Percentiles rank a stretch among this genome's conserved stretches.
Evolutionary conservation across 257 asterid genomes (phyloP).

Genomic region (Haberlea rhodopensis): DNA sequence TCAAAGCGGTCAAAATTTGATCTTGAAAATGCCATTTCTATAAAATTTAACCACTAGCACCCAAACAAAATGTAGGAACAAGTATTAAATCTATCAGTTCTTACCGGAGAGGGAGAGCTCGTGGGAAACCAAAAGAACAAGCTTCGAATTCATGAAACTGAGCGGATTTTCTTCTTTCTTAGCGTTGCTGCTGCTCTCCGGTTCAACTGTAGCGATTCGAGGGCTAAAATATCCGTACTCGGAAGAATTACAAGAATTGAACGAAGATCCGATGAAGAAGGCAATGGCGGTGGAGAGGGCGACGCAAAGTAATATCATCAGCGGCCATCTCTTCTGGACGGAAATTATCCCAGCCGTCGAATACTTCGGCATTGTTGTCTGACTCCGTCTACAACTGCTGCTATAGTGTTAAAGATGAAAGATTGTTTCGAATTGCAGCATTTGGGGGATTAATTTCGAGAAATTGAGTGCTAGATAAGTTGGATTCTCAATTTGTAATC

Average conservation of each 20-base stretch:
- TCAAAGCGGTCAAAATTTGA: too few species aligned
- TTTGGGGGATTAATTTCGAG: constrained; percentile 23
- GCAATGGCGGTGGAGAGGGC: too few species aligned
- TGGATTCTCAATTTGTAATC: neutral
- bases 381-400: neutral
- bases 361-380: constrained; percentile 47
- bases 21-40: too few species aligned
- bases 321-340: constrained; percentile 47
- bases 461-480: constrained; percentile 1
- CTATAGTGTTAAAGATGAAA: constrained; percentile 17
- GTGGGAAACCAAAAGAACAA: constrained; percentile 83
- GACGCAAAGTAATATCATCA: constrained; percentile 50
- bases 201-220: constrained; percentile 27
- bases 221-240: constrained; percentile 21
- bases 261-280: too few species aligned
- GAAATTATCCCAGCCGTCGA: constrained; percentile 26
- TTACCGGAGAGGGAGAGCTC: constrained; percentile 91
- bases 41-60: too few species aligned
- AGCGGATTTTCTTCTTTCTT: constrained; percentile 40
- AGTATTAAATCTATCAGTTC: too few species aligned
- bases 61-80: too few species aligned
- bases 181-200: constrained; percentile 20
- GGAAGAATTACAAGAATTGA: too few species aligned
- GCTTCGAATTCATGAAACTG: constrained; percentile 65
- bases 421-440: constrained; percentile 20